Conservation (phyloP, 2,329 filamentous ascomycete species). For the Elsinoe perseae region DNA sequence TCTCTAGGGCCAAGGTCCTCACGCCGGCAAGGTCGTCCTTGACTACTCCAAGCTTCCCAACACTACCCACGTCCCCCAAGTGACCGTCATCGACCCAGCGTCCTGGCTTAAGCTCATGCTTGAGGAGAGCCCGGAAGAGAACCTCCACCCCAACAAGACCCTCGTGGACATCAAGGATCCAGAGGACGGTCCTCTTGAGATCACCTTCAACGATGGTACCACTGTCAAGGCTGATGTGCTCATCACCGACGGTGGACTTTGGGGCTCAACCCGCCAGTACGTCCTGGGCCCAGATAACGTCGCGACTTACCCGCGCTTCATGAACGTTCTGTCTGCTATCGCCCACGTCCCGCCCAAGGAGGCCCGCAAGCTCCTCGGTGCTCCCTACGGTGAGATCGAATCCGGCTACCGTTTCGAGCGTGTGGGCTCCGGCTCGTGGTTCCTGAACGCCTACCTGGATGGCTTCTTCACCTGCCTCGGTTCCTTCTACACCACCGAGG, state of each 20-base stretch:
- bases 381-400: conserved; percentile 14
- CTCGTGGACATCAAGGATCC: conserved; percentile 15
- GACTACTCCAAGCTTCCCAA: conserved; percentile 16
- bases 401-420: conserved; percentile 15
- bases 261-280: conserved; percentile 14
- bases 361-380: conserved; percentile 16
- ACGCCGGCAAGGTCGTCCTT: conserved; percentile 14
- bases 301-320: conserved; percentile 16
- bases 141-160: conserved; percentile 16
- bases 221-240: conserved; percentile 12
- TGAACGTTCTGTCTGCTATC: conserved; percentile 17
- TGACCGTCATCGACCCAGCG: conserved; percentile 16
- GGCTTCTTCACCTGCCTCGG: conserved; percentile 17
- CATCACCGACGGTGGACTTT: conserved; percentile 10
- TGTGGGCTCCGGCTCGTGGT: conserved; percentile 15
- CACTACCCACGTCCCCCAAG: conserved; percentile 15
- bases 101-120: conserved; percentile 16
- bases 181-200: conserved; percentile 12
- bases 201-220: conserved; percentile 15
- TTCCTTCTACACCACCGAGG: conserved; percentile 16
- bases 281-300: conserved; percentile 15
- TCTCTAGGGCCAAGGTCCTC: conserved; percentile 13
- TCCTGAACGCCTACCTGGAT: conserved; percentile 17
- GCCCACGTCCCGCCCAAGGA: conserved; percentile 17
- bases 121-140: neutral